phyloP scores from a whole-genome alignment of 805 yeast species.

The Saitoella complicata region DNA sequence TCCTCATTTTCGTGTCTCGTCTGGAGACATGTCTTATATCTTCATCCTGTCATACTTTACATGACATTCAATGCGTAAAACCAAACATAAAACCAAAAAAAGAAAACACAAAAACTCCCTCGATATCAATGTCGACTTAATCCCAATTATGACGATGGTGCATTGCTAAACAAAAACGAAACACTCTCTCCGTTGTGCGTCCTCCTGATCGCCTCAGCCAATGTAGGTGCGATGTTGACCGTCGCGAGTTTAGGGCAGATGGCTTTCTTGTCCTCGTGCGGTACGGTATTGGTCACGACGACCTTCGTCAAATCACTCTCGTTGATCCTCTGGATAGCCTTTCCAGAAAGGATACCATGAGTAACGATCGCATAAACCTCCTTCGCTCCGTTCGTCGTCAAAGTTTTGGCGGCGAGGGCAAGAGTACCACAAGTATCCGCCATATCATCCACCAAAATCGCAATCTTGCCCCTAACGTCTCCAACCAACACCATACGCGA shows the following conservation, averaged over 20 bases:
- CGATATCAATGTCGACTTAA: too few relatives aligned
- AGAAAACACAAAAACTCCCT: too few relatives aligned
- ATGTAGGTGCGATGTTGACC: conserved; percentile 68
- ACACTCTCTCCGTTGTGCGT: conserved; percentile 93
- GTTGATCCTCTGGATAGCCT: conserved; percentile 59
- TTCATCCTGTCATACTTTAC: too few relatives aligned
- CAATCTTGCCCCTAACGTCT: conserved; percentile 68
- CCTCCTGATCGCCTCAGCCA: conserved; percentile 84
- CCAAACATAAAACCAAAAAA: too few relatives aligned
- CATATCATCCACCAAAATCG: conserved; percentile 89
- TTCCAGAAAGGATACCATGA: conserved; percentile 83
- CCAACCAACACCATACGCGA: conserved; percentile 92
- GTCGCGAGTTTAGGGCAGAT: conserved; percentile 55
- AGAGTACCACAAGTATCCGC: conserved; percentile 97
- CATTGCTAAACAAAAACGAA: conserved; percentile 67
- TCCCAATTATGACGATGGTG: conserved; percentile 23
- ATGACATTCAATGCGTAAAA: too few relatives aligned
- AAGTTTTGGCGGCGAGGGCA: conserved; percentile 82
- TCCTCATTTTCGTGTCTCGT: too few relatives aligned
- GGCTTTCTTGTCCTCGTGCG: conserved; percentile 47
- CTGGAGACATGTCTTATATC: too few relatives aligned
- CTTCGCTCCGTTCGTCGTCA: conserved; percentile 65
- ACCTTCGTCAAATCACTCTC: conserved; percentile 51
- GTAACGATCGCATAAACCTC: conserved; percentile 87
- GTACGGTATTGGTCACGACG: conserved; percentile 88